phyloP scores from a whole-genome alignment of 352 stramenopile genomes.

The Phytopythium kandeliae region DNA sequence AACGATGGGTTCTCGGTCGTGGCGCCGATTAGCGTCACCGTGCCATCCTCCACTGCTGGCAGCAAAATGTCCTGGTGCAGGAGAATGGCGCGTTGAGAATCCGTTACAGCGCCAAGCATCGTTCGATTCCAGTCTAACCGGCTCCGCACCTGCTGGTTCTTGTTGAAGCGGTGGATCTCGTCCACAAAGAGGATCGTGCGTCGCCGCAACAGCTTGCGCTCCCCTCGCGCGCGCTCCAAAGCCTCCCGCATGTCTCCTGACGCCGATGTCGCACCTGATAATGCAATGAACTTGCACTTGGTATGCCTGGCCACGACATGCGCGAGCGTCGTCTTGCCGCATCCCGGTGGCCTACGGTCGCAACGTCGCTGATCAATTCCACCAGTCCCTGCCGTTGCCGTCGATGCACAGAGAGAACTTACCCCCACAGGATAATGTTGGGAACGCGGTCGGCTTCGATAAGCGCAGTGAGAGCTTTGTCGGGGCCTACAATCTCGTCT shows the following conservation, averaged over 20 bases:
- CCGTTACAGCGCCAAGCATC: too few relatives aligned
- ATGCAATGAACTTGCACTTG: constrained; percentile 55
- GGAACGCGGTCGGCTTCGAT: constrained; percentile 67
- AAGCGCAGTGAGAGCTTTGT: constrained; percentile 54
- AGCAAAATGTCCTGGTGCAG: constrained; percentile 85
- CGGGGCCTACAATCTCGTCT: constrained; percentile 52
- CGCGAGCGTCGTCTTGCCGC: constrained; percentile 83
- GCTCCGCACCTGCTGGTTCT: constrained; percentile 75
- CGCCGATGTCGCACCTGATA: constrained; percentile 73
- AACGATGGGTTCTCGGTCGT: constrained; percentile 89
- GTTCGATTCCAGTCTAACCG: too few relatives aligned
- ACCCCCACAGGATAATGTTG: constrained; percentile 87
- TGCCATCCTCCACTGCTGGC: constrained; percentile 75
- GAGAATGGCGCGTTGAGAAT: too few relatives aligned
- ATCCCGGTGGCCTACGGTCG: constrained; percentile 58
- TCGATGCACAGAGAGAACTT: neutral
- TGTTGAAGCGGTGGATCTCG: constrained; percentile 88
- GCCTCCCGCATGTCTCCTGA: constrained; percentile 69
- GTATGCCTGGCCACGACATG: constrained; percentile 69
- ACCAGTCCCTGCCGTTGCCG: neutral
- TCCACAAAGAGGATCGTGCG: constrained; percentile 86
- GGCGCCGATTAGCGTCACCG: constrained; percentile 83
- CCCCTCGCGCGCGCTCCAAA: constrained; percentile 58
- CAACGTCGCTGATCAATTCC: neutral
- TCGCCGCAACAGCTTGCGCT: constrained; percentile 53